Conservation (phyloP, 805 yeast genomes). For the Blastobotrys peoriensis region DNA sequence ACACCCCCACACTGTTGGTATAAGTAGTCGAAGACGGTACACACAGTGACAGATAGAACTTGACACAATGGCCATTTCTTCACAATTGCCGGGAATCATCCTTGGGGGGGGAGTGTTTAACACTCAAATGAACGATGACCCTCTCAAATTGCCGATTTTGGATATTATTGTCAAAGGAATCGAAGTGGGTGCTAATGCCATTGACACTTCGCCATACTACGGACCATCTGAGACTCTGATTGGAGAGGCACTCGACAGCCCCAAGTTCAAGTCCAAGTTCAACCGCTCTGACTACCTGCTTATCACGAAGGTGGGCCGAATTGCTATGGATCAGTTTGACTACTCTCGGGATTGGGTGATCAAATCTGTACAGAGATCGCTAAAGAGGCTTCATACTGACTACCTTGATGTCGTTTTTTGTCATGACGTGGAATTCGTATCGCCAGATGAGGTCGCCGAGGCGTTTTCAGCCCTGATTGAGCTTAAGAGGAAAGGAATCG, state of each 20-base stretch:
- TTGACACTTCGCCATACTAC: conserved; percentile 91
- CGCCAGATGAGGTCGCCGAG: conserved; percentile 44
- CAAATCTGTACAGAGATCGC: conserved; percentile 58
- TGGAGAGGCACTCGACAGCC: conserved; percentile 56
- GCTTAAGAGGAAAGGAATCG: conserved; percentile 57
- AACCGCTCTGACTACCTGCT: conserved; percentile 59
- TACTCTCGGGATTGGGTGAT: conserved; percentile 58
- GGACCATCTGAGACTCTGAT: conserved; percentile 77
- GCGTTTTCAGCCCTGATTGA: conserved; percentile 58
- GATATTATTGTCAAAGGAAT: conserved; percentile 58
- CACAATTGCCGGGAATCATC: conserved; percentile 38
- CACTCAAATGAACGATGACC: conserved; percentile 71
- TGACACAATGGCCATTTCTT: neutral
- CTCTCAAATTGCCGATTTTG: conserved; percentile 50
- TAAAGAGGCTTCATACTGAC: conserved; percentile 55
- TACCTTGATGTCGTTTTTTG: conserved; percentile 79
- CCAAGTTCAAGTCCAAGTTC: conserved; percentile 28
- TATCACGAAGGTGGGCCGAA: conserved; percentile 82
- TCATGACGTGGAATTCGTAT: conserved; percentile 84
- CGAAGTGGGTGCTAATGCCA: conserved; percentile 59
- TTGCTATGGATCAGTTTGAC: conserved; percentile 63
- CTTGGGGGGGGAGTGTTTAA: conserved; percentile 89
- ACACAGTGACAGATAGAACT: too few relatives aligned
- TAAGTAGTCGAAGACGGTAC: too few relatives aligned
- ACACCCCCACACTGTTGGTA: too few relatives aligned